Conservation (phyloP, 371 early-diverging fungal species). For the Mortierella sp. region DNA sequence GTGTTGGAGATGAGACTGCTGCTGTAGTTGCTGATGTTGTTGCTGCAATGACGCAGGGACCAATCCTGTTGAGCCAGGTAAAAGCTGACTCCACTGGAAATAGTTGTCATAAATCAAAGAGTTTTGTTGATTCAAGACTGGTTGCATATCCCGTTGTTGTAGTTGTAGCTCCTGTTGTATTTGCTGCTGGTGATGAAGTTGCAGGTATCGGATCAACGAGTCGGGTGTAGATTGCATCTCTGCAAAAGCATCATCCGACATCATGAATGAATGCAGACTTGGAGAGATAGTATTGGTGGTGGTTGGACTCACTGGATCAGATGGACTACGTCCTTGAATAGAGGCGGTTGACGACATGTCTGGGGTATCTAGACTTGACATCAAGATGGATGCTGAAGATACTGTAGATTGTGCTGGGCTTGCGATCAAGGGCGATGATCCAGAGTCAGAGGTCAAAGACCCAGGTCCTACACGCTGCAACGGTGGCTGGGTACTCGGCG, state of each 20-base stretch:
- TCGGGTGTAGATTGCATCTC: slow-evolving; percentile 35
- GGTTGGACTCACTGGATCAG: slow-evolving; percentile 33
- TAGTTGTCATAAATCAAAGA: slow-evolving; percentile 53
- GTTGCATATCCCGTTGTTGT: slow-evolving; percentile 39
- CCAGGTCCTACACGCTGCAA: background rate
- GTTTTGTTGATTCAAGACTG: slow-evolving; percentile 49
- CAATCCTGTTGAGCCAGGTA: slow-evolving; percentile 9
- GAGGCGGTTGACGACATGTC: background rate
- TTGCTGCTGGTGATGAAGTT: slow-evolving; percentile 46
- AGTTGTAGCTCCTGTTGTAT: slow-evolving; percentile 32
- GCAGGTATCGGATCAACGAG: slow-evolving; percentile 43
- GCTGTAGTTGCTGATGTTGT: slow-evolving; percentile 12
- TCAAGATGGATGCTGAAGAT: slow-evolving; percentile 6
- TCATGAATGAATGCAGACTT: slow-evolving; percentile 31
- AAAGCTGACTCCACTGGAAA: slow-evolving; percentile 37
- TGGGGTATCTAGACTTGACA: slow-evolving; percentile 10
- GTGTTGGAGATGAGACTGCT: slow-evolving; percentile 6
- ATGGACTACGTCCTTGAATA: background rate
- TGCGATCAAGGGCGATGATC: background rate
- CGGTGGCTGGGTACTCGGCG: slow-evolving; percentile 2
- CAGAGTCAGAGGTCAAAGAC: background rate
- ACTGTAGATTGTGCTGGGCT: slow-evolving; percentile 14
- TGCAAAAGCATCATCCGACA: slow-evolving; percentile 47
- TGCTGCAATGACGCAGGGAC: slow-evolving; percentile 5
- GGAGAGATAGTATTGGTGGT: slow-evolving; percentile 23